Base-by-base conservation (phyloP, 2,329 filamentous ascomycete species). In the Aspergillus spinulosporus region DNA sequence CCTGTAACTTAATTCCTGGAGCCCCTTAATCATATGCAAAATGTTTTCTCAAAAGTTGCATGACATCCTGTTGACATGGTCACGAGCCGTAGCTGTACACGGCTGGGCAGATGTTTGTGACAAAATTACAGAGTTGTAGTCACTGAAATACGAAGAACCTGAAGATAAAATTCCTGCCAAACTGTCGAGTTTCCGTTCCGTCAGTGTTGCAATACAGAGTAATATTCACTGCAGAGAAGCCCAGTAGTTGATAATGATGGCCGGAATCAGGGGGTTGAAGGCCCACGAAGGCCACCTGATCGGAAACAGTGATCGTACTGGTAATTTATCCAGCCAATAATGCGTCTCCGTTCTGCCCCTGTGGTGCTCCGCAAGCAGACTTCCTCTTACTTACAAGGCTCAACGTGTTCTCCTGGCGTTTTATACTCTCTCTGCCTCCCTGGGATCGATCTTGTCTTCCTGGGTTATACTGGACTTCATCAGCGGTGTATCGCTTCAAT, bases 391-490 rank as follows among this genome's bases (percentile, higher is more conserved):
- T 28, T 28, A 28, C 36, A 6, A 50, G 21, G 39, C 50, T 64
- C 66, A 65, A 68, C 66, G 62, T 68, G 66, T 68, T 68, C 66
- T 64, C 61, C 66, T 60, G 57, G 56, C 56, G 59, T 59, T 59
- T 62, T 57, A 57, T 57, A 57, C 34, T 52, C 40, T 52, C 45
- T 26, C 32, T 62, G n/a, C 40, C 44, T 49, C 28, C 36, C 36
- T 39, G 36, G 36, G 36, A 39, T 26, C 26, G 21, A 31, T 42
- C 26, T 45, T 40, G 44, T 42, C 51, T 43, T 4, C 32, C 29
- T 26, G 31, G 32, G 34, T 43, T 37, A 39, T 47, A 52, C 47
- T 29, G 34, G 12, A 36, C 3, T 47, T 47, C 15, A 43, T 11
- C 34, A 15, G 45, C 37, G 40, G 21, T 34, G 32, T 14, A 48